Percentiles rank a stretch among this genome's conserved stretches.
These are phyloP conservation scores for Geranium rotundifolium DNA, from an alignment of 345 rosid species.

Conservation along the genomic window DNA sequence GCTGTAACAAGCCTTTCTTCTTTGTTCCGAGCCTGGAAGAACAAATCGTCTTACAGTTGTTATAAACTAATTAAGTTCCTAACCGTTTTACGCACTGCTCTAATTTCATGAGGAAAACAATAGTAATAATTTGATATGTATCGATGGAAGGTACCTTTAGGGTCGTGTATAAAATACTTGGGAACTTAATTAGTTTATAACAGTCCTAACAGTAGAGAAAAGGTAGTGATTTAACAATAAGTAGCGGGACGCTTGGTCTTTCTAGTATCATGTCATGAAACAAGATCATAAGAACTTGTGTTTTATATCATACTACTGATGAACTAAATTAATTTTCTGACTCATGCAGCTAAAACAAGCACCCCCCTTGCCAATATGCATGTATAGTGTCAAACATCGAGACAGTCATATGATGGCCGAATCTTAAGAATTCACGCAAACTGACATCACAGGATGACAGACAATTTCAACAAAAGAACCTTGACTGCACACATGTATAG, in stretches of 20 bases:
- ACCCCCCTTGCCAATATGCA: background rate
- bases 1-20: conserved; percentile 63
- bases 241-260: background rate
- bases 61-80: too few species aligned
- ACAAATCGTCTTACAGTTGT: background rate
- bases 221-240: too few species aligned
- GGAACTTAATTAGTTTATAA: too few species aligned
- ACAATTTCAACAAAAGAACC: too few species aligned
- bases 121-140: too few species aligned
- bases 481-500: background rate
- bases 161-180: too few species aligned
- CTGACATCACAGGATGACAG: too few species aligned
- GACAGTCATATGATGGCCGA: background rate
- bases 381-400: background rate
- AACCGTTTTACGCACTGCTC: too few species aligned
- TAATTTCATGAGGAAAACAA: too few species aligned
- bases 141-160: too few species aligned
- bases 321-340: background rate
- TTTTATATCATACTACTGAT: background rate
- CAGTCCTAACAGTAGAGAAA: background rate
- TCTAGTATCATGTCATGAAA: background rate
- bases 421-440: too few species aligned
- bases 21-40: conserved; percentile 65
- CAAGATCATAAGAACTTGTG: background rate
- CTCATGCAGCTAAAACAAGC: too few species aligned